Evolutionary conservation across 2,329 filamentous ascomycete genomes (phyloP), one percentile per base, ranked within the genome.

Genomic region (Botrytis squamosa): DNA sequence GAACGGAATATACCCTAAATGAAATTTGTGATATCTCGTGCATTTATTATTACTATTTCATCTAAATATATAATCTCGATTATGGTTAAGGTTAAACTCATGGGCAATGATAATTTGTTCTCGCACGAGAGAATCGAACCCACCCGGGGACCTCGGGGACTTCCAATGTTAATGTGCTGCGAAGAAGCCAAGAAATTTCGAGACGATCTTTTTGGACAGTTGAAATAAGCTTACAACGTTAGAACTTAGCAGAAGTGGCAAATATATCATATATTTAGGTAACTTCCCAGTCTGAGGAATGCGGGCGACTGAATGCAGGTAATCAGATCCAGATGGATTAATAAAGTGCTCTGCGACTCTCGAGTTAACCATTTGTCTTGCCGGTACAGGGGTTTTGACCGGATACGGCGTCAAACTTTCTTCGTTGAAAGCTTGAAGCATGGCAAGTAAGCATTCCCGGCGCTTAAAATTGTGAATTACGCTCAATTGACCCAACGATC

Each of bases 371-470:
- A 38, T 49, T 33, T 49, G 22, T 69, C 42, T 16, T 69, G 49
- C 10, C 55, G 49, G 64, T 67, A 67, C 33, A 67, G 44, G 44
- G 44, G 16, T 52, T 67, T 67, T 40, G 44, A 67, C 64, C 20
- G 49, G 9, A 67, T 29, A 38, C 64, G 22, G 64, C 64, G 44
- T 67, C 44, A 52, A 52, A 67, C 22, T 7, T 20, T 20, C 46
- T 52, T 40, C 1, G 29, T 20, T 52, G 64, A 67, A 52, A 52
- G 44, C 33, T 67, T 67, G 64, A 67, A 14, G 38, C 40, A 33
- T 64, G 62, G 62, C 38, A 64, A 44, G 62, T n/a, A 64, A 64
- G 40, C 38, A 64, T 64, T 64, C 38, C 62, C 38, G 62, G 40
- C 62, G 62, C 38, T 64, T 64, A 42, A 42, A 29, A 42, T 44